phyloP scores from a whole-genome alignment of 2,329 filamentous ascomycete species.

The Pestalotiopsis sp. region DNA sequence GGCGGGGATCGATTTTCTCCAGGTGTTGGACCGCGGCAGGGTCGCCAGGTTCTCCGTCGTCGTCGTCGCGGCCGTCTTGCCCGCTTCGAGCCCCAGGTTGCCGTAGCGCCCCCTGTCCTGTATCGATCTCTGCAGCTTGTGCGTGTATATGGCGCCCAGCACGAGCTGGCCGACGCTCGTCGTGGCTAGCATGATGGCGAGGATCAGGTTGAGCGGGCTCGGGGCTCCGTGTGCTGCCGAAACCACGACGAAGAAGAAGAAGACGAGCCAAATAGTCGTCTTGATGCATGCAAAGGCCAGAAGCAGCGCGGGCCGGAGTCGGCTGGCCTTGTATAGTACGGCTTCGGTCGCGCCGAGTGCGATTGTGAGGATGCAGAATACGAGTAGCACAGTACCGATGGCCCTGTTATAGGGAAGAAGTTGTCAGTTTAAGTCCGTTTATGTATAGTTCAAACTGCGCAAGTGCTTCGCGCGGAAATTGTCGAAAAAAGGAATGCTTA shows the following conservation, averaged over 20 bases:
- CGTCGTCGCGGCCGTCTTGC: background rate
- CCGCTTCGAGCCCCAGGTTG: background rate
- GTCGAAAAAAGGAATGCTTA: background rate
- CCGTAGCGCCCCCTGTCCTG: background rate
- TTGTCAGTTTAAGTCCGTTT: background rate
- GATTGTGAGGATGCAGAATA: slow-evolving; percentile 16
- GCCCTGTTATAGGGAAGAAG: background rate
- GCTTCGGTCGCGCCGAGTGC: slow-evolving; percentile 16
- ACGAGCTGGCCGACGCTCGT: slow-evolving; percentile 17
- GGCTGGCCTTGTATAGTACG: slow-evolving; percentile 11
- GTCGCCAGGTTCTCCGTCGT: background rate
- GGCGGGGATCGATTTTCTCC: slow-evolving; percentile 4
- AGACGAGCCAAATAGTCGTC: slow-evolving; percentile 19
- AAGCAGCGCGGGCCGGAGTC: slow-evolving; percentile 17
- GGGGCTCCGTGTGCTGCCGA: background rate
- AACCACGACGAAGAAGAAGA: slow-evolving; percentile 14
- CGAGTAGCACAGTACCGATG: slow-evolving; percentile 15
- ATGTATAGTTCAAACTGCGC: background rate
- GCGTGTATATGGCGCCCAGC: slow-evolving; percentile 15
- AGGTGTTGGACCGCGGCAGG: slow-evolving; percentile 1
- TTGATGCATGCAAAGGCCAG: slow-evolving; percentile 18
- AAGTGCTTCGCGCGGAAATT: background rate
- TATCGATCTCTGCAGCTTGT: slow-evolving; percentile 14
- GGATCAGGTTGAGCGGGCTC: slow-evolving; percentile 12
- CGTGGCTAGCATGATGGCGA: slow-evolving; percentile 15